Conservation (phyloP, 2,329 filamentous ascomycete species). For the Juglanconis sp. region DNA sequence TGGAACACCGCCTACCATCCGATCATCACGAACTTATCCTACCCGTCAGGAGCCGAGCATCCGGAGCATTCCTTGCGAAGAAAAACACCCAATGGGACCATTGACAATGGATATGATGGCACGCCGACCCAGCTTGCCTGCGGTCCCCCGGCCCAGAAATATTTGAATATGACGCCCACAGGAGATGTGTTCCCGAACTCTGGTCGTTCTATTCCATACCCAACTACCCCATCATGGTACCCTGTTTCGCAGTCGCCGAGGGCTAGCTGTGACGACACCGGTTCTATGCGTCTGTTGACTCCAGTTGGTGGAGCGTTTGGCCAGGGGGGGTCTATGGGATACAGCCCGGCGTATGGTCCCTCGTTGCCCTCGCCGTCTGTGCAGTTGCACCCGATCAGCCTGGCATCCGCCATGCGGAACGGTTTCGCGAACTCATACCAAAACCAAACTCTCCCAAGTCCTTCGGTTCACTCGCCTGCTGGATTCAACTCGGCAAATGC, state of each 20-base stretch:
- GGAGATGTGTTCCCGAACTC: conserved; percentile 30
- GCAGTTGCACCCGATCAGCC: conserved; percentile 22
- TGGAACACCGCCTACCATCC: conserved; percentile 14
- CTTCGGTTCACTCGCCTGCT: conserved; percentile 38
- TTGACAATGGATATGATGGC: conserved; percentile 88
- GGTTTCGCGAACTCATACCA: conserved; percentile 10
- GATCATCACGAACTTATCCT: conserved; percentile 11
- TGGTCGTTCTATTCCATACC: conserved; percentile 17
- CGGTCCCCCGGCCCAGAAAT: conserved; percentile 76
- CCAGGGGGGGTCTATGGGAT: conserved; percentile 9
- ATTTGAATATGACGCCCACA: conserved; percentile 68
- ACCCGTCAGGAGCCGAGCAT: conserved; percentile 27
- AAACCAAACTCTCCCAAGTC: conserved; percentile 34
- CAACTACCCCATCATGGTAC: conserved; percentile 23
- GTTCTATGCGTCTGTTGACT: conserved; percentile 1
- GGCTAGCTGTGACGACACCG: conserved; percentile 3
- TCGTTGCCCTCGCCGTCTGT: conserved; percentile 15
- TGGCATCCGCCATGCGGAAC: conserved; percentile 10
- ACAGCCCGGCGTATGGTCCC: conserved; percentile 13
- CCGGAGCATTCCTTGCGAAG: conserved; percentile 77
- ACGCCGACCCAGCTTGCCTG: conserved; percentile 69
- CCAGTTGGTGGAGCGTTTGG: conserved; percentile 2
- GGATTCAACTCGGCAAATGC: conserved; percentile 32
- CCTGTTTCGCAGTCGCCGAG: conserved; percentile 10
- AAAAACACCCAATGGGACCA: conserved; percentile 91